Conservation (phyloP, 768 basidiomycete species). For the Russula virescens region DNA sequence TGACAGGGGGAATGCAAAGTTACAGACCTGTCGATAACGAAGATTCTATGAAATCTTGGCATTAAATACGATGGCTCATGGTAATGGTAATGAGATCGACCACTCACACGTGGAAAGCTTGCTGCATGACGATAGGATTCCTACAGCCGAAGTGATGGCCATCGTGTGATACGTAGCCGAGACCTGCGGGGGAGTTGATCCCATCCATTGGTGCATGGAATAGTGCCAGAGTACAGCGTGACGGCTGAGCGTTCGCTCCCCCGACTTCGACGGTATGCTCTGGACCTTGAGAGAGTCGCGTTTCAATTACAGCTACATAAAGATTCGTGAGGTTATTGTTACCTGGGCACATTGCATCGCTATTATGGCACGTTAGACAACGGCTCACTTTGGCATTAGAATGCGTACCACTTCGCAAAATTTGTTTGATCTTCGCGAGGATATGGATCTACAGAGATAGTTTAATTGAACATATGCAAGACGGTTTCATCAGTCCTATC, state of each 20-base stretch:
- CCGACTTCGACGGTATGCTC: constrained; percentile 39
- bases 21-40: constrained; percentile 49
- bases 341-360: constrained; percentile 51
- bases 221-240: constrained; percentile 48
- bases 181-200: constrained; percentile 29
- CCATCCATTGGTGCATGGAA: constrained; percentile 41
- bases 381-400: neutral
- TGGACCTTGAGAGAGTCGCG: constrained; percentile 33
- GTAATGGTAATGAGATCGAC: no score
- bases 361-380: constrained; percentile 22
- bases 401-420: constrained; percentile 48
- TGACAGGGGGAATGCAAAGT: constrained; percentile 30
- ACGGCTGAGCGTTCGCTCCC: constrained; percentile 38
- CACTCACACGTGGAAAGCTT: constrained; percentile 57
- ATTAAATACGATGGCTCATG: neutral
- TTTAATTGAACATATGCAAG: neutral
- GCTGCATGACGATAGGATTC: constrained; percentile 48
- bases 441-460: constrained; percentile 44
- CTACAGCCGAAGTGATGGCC: constrained; percentile 51
- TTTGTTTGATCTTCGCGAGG: constrained; percentile 48
- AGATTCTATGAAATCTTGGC: constrained; percentile 32
- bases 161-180: constrained; percentile 50
- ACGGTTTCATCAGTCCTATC: neutral
- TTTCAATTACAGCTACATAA: neutral
- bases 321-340: neutral